Evolutionary conservation across 1,284 basidiomycete genomes (phyloP).

Genomic region (Exobasidium rhododendri): DNA sequence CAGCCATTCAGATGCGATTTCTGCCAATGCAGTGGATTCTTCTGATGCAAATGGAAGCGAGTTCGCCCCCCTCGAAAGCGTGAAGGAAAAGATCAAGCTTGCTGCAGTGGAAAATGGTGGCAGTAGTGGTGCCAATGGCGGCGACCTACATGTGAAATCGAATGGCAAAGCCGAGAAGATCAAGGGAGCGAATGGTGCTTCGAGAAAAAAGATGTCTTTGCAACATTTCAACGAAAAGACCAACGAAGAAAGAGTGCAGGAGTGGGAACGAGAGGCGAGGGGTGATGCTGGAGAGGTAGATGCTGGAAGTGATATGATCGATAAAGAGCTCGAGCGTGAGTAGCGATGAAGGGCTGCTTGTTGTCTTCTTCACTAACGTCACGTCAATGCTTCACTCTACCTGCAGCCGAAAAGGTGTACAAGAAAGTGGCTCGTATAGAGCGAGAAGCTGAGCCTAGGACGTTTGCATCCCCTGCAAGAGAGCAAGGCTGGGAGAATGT

Average conservation of each 20-base stretch:
- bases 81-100: no score
- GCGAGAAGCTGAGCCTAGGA: background rate
- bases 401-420: conserved; percentile 5
- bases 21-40: no score
- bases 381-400: no score
- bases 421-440: background rate
- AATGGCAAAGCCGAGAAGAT: background rate
- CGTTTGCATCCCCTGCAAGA: background rate
- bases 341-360: background rate
- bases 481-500: background rate
- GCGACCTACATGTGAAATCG: background rate
- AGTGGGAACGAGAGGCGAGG: background rate
- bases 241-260: conserved; percentile 3
- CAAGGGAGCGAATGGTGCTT: no score
- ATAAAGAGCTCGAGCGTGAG: conserved; percentile 4
- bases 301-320: background rate
- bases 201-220: background rate
- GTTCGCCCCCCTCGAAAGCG: no score
- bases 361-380: background rate
- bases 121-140: no score
- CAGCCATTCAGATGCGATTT: no score
- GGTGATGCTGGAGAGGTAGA: background rate
- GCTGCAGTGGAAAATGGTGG: no score
- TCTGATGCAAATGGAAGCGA: no score
- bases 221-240: conserved; percentile 1